Evolutionary conservation across 768 basidiomycete genomes (phyloP).

Genomic region (Inosperma sp.): DNA sequence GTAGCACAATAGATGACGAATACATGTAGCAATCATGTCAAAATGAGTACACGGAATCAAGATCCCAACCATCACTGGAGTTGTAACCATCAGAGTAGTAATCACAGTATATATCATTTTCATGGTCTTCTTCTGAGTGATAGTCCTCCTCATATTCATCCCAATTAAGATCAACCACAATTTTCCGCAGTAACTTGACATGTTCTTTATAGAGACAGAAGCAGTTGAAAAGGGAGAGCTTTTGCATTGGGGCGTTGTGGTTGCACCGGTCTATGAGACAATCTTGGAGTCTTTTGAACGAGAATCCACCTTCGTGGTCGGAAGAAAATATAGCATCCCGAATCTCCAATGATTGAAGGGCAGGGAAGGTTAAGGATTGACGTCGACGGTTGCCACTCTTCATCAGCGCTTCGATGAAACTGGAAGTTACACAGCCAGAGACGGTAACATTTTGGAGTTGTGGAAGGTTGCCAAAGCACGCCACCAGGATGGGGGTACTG

Average conservation of each 20-base stretch:
- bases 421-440: too few relatives aligned
- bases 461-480: too few relatives aligned
- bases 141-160: constrained; percentile 27
- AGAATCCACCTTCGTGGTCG: background rate
- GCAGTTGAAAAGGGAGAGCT: constrained; percentile 28
- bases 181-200: constrained; percentile 22
- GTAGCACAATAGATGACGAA: too few relatives aligned
- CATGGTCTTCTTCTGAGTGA: constrained; percentile 16
- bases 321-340: background rate
- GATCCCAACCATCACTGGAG: too few relatives aligned
- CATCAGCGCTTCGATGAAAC: too few relatives aligned
- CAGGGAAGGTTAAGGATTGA: background rate
- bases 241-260: constrained; percentile 26
- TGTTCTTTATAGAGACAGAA: constrained; percentile 16
- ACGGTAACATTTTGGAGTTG: too few relatives aligned
- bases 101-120: background rate
- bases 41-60: too few relatives aligned
- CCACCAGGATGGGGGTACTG: too few relatives aligned
- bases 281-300: constrained; percentile 15
- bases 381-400: too few relatives aligned
- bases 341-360: background rate
- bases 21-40: too few relatives aligned
- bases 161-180: constrained; percentile 34
- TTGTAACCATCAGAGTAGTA: background rate
- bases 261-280: constrained; percentile 31